These are phyloP conservation scores for Cantharellus cinnabarinus DNA, from an alignment of 768 basidiomycete species.

Conservation along the genomic window DNA sequence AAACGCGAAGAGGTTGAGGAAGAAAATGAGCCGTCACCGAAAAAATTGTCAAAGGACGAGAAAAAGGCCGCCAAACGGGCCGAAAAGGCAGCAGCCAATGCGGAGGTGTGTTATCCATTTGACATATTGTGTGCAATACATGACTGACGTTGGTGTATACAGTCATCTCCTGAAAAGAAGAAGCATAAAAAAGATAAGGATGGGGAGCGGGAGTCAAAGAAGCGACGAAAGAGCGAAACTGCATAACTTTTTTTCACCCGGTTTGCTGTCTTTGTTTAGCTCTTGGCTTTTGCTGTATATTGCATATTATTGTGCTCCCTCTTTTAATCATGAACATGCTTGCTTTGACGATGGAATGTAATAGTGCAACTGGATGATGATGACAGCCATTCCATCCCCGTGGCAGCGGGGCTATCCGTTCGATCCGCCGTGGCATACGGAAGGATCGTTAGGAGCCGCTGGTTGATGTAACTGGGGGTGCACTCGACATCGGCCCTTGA, in stretches of 20 bases:
- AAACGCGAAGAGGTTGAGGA: conserved; percentile 21
- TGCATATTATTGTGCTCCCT: too few species aligned
- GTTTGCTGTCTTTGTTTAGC: neutral
- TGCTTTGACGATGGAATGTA: too few species aligned
- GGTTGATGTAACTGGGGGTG: too few species aligned
- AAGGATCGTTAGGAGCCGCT: too few species aligned
- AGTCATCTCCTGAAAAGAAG: conserved; percentile 4
- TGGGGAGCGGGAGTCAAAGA: conserved; percentile 5
- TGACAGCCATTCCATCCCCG: too few species aligned
- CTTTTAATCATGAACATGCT: too few species aligned
- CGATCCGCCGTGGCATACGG: too few species aligned
- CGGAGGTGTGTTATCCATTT: conserved; percentile 18
- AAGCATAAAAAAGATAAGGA: conserved; percentile 6
- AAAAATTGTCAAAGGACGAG: conserved; percentile 17
- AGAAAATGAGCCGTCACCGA: conserved; percentile 16
- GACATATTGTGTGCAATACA: neutral
- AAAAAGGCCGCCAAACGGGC: conserved; percentile 74
- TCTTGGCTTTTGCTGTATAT: neutral
- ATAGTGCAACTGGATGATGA: too few species aligned
- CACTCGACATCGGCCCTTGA: too few species aligned
- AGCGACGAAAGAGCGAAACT: conserved; percentile 6
- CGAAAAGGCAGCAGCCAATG: conserved; percentile 41
- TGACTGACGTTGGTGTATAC: neutral
- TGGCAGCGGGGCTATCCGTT: too few species aligned
- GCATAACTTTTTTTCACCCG: neutral